A percentile compares a stretch with the other conserved stretches of the same genome.
Conservation (phyloP, 1,284 basidiomycete genomes). For the Sparassis latifolia region DNA sequence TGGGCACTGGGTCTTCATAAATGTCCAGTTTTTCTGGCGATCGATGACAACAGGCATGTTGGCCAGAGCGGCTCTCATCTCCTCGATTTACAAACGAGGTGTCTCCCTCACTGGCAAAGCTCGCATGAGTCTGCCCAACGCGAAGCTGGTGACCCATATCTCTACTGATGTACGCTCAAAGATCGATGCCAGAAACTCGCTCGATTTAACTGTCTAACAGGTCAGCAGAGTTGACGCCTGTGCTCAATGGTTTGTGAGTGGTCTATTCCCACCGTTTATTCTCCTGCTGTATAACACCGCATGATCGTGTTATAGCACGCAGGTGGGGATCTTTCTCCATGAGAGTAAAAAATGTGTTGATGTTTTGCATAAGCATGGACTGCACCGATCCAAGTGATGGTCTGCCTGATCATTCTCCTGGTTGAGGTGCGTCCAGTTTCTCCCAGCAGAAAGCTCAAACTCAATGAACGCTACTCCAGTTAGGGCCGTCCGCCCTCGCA, state of each 20-base stretch:
- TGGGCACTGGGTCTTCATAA: background rate
- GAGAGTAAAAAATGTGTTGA: background rate
- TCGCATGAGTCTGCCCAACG: conserved; percentile 57
- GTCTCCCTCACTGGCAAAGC: conserved; percentile 61
- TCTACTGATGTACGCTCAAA: conserved; percentile 52
- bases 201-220: conserved; percentile 19
- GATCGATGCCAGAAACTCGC: conserved; percentile 1
- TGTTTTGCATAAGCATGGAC: conserved; percentile 45
- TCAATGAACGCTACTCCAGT: conserved; percentile 27
- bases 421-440: conserved; percentile 36
- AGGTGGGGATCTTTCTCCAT: conserved; percentile 8
- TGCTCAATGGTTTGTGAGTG: conserved; percentile 65
- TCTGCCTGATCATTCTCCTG: conserved; percentile 59
- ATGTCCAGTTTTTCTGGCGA: conserved; percentile 66
- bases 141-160: conserved; percentile 71
- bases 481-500: conserved; percentile 72
- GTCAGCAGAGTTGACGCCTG: conserved; percentile 51
- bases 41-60: conserved; percentile 70
- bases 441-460: background rate
- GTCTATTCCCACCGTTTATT: background rate
- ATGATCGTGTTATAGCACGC: conserved; percentile 13
- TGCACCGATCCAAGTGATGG: conserved; percentile 57
- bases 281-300: background rate
- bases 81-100: conserved; percentile 70
- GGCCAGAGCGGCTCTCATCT: conserved; percentile 66